Conservation (phyloP, 768 basidiomycete species). For the Tulasnella calospora region DNA sequence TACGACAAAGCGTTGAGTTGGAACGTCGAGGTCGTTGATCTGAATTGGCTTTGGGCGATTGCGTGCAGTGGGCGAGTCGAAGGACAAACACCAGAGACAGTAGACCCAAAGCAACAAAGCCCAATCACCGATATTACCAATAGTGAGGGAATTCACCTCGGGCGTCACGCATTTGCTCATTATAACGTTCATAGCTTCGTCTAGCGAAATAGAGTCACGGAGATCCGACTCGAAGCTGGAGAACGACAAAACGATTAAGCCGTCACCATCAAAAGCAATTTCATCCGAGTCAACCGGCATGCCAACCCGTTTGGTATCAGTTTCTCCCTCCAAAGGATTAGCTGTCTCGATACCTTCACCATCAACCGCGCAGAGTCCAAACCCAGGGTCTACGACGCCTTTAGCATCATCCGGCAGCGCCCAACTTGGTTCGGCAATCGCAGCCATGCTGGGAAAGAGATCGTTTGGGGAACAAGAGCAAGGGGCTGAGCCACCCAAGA, state of each 20-base stretch:
- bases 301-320: not conserved
- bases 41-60: constrained; percentile 65
- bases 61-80: constrained; percentile 45
- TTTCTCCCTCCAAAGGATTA: not conserved
- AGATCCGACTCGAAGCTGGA: not conserved
- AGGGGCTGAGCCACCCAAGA: constrained; percentile 36
- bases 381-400: constrained; percentile 41
- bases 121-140: constrained; percentile 48
- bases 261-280: not conserved
- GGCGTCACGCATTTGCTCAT: constrained; percentile 13
- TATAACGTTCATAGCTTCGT: constrained; percentile 31
- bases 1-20: constrained; percentile 75
- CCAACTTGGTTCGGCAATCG: constrained; percentile 49
- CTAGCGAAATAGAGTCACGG: not conserved
- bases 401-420: constrained; percentile 39
- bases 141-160: constrained; percentile 33
- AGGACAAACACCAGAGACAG: not conserved
- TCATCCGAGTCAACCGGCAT: not conserved
- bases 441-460: constrained; percentile 63
- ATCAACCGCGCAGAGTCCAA: not conserved
- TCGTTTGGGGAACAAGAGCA: constrained; percentile 41
- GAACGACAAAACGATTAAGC: not conserved
- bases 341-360: not conserved
- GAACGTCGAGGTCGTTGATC: constrained; percentile 65
- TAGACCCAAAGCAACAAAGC: not conserved